Conservation (phyloP, 805 yeast genomes). For the Candida vartiovaarae region DNA sequence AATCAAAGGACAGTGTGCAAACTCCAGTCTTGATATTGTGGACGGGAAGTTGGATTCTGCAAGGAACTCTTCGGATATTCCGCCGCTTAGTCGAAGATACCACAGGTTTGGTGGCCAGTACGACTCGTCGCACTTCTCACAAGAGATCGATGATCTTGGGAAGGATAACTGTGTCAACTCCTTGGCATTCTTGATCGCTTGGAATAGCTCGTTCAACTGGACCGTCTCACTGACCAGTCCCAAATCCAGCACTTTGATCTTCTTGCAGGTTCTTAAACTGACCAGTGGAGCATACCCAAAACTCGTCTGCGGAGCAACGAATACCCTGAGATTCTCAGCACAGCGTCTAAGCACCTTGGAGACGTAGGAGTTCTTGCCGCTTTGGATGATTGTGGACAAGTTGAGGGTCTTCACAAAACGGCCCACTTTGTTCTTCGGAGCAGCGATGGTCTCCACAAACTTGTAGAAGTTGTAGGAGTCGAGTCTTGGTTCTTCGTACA, state of each 20-base stretch:
- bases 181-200: conserved; percentile 57
- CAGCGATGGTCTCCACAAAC: conserved; percentile 65
- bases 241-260: conserved; percentile 61
- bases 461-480: conserved; percentile 58
- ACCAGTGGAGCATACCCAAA: conserved; percentile 87
- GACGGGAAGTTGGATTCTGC: conserved; percentile 62
- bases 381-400: conserved; percentile 72
- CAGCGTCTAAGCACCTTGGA: conserved; percentile 79
- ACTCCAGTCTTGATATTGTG: conserved; percentile 62
- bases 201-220: conserved; percentile 71
- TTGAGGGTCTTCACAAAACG: conserved; percentile 59
- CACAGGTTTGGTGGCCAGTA: conserved; percentile 79
- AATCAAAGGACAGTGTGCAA: conserved; percentile 83
- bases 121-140: conserved; percentile 45
- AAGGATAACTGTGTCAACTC: conserved; percentile 70
- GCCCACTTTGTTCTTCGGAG: conserved; percentile 44
- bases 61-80: conserved; percentile 77
- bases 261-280: conserved; percentile 66
- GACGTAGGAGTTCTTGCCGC: conserved; percentile 87
- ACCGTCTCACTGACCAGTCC: conserved; percentile 88
- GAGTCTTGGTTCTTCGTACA: conserved; percentile 60
- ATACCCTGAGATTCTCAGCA: conserved; percentile 51
- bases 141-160: conserved; percentile 79
- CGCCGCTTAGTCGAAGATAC: conserved; percentile 78
- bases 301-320: conserved; percentile 91